Evolutionary conservation across 495 filamentous ascomycete species (phyloP).

Genomic region (Pyrenula massariospora): DNA sequence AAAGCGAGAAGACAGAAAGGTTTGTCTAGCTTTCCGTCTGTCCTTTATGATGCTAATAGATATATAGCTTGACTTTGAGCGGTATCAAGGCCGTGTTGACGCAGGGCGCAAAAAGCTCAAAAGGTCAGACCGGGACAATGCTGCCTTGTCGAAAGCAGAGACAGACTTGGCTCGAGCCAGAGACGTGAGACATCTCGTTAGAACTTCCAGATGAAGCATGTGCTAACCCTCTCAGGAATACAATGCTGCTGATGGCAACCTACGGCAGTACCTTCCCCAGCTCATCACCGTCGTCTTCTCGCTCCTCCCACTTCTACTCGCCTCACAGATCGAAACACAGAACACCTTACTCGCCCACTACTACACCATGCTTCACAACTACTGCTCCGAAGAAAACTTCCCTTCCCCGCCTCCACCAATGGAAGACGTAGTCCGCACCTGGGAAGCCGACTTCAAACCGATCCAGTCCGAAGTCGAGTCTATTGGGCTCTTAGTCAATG

Average conservation of each 20-base stretch:
- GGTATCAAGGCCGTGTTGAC: conserved; percentile 61
- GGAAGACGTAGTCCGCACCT: conserved; percentile 58
- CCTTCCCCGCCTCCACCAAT: conserved; percentile 63
- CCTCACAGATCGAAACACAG: conserved; percentile 66
- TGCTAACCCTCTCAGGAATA: conserved; percentile 54
- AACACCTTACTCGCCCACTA: conserved; percentile 72
- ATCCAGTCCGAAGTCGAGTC: conserved; percentile 61
- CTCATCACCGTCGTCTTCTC: conserved; percentile 63
- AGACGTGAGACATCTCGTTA: conserved; percentile 35
- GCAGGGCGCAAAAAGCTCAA: conserved; percentile 59
- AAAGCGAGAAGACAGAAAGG: conserved; percentile 79
- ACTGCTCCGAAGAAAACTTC: conserved; percentile 59
- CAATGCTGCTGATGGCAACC: conserved; percentile 65
- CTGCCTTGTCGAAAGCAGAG: conserved; percentile 64
- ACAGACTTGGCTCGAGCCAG: conserved; percentile 55
- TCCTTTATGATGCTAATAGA: conserved; percentile 10
- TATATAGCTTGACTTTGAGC: conserved; percentile 65
- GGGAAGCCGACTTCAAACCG: conserved; percentile 53
- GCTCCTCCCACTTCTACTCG: conserved; percentile 67
- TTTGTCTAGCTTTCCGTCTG: conserved; percentile 9
- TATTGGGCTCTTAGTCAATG: conserved; percentile 55
- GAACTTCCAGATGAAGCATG: not conserved
- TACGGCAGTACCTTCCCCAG: conserved; percentile 63
- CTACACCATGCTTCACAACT: conserved; percentile 75
- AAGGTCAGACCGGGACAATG: conserved; percentile 67